Evolutionary conservation across 441 rosid species (phyloP).

Genomic region (Pelargonium myrrhifolium): DNA sequence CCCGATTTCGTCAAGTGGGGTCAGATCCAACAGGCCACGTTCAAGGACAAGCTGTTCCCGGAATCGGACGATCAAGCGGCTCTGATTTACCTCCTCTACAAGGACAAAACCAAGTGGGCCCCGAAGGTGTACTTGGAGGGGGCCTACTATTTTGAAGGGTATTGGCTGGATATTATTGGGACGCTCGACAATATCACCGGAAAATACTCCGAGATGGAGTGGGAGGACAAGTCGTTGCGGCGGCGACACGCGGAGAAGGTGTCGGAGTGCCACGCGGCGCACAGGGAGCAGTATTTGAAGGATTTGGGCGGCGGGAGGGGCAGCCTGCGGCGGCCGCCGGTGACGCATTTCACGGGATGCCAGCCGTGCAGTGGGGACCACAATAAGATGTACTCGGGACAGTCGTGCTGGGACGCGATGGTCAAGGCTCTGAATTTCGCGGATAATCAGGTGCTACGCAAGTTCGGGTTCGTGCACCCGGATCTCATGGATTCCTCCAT

Average conservation of each 20-base stretch:
- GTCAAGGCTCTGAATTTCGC: slow-evolving; percentile 71
- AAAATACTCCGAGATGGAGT: slow-evolving; percentile 48
- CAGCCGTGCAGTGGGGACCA: slow-evolving; percentile 81
- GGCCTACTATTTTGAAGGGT: slow-evolving; percentile 64
- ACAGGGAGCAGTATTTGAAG: slow-evolving; percentile 43
- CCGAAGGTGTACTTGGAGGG: slow-evolving; percentile 67
- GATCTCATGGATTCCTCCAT: slow-evolving; percentile 44
- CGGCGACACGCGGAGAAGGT: slow-evolving; percentile 84
- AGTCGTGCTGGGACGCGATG: slow-evolving; percentile 66
- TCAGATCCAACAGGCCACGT: slow-evolving; percentile 41
- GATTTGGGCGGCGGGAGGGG: slow-evolving; percentile 47
- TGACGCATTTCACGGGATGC: slow-evolving; percentile 89
- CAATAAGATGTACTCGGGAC: slow-evolving; percentile 46
- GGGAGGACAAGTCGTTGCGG: slow-evolving; percentile 33
- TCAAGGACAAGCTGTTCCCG: slow-evolving; percentile 66
- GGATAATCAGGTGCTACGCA: slow-evolving; percentile 71
- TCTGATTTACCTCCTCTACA: slow-evolving; percentile 50
- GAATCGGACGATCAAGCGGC: slow-evolving; percentile 82
- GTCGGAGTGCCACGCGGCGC: slow-evolving; percentile 57
- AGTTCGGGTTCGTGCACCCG: slow-evolving; percentile 53
- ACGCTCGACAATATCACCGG: slow-evolving; percentile 45
- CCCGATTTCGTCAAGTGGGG: slow-evolving; percentile 58
- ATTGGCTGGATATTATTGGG: slow-evolving; percentile 61
- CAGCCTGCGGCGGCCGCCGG: slow-evolving; percentile 61
- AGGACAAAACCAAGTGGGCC: slow-evolving; percentile 40